Percentiles rank a stretch among this genome's conserved stretches.
Conservation (phyloP, 176 grass and related monocot species). For the Musa beccarii region DNA sequence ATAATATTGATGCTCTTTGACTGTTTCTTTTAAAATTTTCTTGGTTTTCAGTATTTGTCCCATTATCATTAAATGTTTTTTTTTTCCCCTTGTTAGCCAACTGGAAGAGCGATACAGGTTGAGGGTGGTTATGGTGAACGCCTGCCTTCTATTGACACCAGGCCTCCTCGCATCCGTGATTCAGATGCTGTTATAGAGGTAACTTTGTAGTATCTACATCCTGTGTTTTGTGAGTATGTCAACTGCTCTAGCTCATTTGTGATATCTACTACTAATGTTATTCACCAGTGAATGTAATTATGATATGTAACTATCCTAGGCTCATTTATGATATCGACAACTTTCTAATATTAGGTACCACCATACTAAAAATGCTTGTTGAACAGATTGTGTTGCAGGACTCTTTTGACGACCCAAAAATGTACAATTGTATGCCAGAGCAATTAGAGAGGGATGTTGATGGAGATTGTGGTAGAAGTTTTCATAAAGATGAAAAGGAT, state of each 20-base stretch:
- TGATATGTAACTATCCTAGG: constrained; percentile 2
- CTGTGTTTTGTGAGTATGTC: constrained; percentile 14
- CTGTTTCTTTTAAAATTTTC: constrained; percentile 1
- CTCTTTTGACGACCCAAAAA: constrained; percentile 41
- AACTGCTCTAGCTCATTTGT: constrained; percentile 2
- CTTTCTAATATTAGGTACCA: neutral
- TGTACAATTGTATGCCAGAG: constrained; percentile 37
- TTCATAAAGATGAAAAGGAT: constrained; percentile 32
- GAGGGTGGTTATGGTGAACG: constrained; percentile 70
- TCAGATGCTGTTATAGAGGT: constrained; percentile 98
- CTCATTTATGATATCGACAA: neutral
- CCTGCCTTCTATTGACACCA: constrained; percentile 78
- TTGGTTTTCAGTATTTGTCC: neutral
- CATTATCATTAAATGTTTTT: constrained; percentile 1
- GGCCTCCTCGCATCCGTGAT: constrained; percentile 56
- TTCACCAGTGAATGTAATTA: constrained; percentile 47
- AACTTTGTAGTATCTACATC: constrained; percentile 20
- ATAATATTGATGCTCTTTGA: constrained; percentile 13
- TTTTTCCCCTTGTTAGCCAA: constrained; percentile 53
- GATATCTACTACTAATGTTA: neutral
- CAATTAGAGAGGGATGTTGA: constrained; percentile 58
- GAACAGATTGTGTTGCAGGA: constrained; percentile 65
- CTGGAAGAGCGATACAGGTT: constrained; percentile 93
- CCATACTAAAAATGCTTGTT: constrained; percentile 19
- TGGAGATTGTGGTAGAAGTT: constrained; percentile 26